Evolutionary conservation across 2,329 filamentous ascomycete species (phyloP).

Genomic region (Colletotrichum lupini): DNA sequence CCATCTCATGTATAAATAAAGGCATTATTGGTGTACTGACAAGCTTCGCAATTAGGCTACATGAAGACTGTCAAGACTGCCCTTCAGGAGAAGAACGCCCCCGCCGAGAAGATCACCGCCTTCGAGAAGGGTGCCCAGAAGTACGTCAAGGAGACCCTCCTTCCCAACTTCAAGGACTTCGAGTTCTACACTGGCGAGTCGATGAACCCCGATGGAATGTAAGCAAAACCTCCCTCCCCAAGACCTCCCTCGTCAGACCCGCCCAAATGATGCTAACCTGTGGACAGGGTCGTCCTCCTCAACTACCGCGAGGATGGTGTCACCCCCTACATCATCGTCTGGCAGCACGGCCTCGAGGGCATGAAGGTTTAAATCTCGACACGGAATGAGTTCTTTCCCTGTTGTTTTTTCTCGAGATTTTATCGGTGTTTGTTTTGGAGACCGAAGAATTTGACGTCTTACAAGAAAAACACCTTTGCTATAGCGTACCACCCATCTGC

Average conservation of each 20-base stretch:
- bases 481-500: constrained; percentile 33
- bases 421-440: constrained; percentile 11
- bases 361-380: constrained; percentile 82
- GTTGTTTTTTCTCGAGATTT: constrained; percentile 28
- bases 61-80: constrained; percentile 87
- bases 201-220: constrained; percentile 96
- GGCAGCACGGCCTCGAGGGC: constrained; percentile 92
- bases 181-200: constrained; percentile 94
- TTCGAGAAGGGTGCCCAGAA: constrained; percentile 82
- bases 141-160: constrained; percentile 85
- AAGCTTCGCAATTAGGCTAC: constrained; percentile 69
- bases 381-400: background rate
- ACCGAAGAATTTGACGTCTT: constrained; percentile 12
- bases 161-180: constrained; percentile 92
- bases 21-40: background rate
- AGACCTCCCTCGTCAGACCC: background rate
- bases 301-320: constrained; percentile 98
- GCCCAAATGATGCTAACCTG: background rate
- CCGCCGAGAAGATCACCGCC: constrained; percentile 74
- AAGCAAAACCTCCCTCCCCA: constrained; percentile 51
- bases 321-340: constrained; percentile 89
- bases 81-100: constrained; percentile 71
- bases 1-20: background rate
- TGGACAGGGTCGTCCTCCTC: constrained; percentile 81
- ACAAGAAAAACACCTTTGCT: constrained; percentile 22